These are phyloP conservation scores for Allium fistulosum DNA, from an alignment of 106 monocot species.

Conservation along the genomic window DNA sequence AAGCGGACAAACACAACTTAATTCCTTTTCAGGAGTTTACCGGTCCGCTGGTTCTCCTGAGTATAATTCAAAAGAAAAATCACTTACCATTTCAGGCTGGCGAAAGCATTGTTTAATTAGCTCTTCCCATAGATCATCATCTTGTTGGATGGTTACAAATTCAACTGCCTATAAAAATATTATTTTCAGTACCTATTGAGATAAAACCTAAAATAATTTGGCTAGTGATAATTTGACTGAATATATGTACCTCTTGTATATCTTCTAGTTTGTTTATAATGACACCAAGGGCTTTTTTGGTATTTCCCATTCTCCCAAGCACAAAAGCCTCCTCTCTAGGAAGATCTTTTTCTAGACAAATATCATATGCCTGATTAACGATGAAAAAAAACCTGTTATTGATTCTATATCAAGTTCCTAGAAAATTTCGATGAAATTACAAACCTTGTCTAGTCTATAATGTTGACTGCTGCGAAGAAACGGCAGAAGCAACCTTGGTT, in stretches of 20 bases:
- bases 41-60: too few species aligned
- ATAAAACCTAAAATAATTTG: too few species aligned
- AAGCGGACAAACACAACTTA: too few species aligned
- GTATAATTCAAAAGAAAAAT: too few species aligned
- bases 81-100: constrained; percentile 91
- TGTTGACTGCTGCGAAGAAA: constrained; percentile 94
- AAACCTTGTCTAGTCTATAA: constrained; percentile 93
- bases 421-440: not conserved
- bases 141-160: constrained; percentile 85
- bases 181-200: too few species aligned
- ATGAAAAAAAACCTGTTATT: too few species aligned
- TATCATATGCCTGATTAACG: constrained; percentile 80
- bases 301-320: constrained; percentile 94
- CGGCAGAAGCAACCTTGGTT: constrained; percentile 73
- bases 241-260: constrained; percentile 69
- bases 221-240: not conserved
- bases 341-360: constrained; percentile 58
- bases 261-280: constrained; percentile 90
- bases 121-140: constrained; percentile 96
- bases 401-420: too few species aligned
- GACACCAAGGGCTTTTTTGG: constrained; percentile 72
- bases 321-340: constrained; percentile 81
- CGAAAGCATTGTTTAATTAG: constrained; percentile 78
- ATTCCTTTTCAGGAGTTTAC: too few species aligned
- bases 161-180: constrained; percentile 71